Conservation (phyloP, 2,329 filamentous ascomycete genomes). For the Colletotrichum sp. region DNA sequence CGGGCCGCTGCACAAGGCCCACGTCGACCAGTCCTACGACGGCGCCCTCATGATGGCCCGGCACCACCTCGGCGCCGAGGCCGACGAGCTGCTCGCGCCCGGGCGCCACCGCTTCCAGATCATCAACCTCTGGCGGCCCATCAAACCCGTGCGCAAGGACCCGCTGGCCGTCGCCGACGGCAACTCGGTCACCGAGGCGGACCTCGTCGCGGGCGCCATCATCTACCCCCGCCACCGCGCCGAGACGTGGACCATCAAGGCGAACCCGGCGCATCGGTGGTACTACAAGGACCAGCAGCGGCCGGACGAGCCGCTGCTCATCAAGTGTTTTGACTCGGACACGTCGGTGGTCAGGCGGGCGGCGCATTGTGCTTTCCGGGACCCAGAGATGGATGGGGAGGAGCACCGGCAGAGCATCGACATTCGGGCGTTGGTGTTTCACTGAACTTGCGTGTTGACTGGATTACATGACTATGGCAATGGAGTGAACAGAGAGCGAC, state of each 20-base stretch:
- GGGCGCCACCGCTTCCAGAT: constrained; percentile 18
- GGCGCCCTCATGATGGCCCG: constrained; percentile 27
- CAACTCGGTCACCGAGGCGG: constrained; percentile 38
- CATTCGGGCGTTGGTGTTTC: constrained; percentile 82
- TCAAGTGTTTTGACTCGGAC: constrained; percentile 67
- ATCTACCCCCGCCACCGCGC: constrained; percentile 35
- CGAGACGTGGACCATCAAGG: constrained; percentile 43
- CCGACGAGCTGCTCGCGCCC: constrained; percentile 3
- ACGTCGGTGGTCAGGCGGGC: constrained; percentile 58
- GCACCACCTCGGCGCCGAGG: constrained; percentile 20
- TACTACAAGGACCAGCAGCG: constrained; percentile 56
- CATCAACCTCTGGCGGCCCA: constrained; percentile 49
- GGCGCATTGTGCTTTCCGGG: constrained; percentile 80
- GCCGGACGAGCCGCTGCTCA: constrained; percentile 60
- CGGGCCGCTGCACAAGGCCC: constrained; percentile 53
- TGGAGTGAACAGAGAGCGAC: background rate
- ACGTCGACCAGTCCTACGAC: constrained; percentile 46
- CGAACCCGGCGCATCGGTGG: constrained; percentile 48
- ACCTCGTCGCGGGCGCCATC: constrained; percentile 42
- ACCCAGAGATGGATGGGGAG: constrained; percentile 73
- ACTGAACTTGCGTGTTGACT: constrained; percentile 15
- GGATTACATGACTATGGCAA: background rate
- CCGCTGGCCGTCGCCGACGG: constrained; percentile 46
- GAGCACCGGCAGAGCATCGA: constrained; percentile 86
- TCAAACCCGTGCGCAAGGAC: constrained; percentile 49